A percentile compares a stretch with the other conserved stretches of the same genome.
phyloP scores from a whole-genome alignment of 176 grass and related monocot species.

The Musa troglodytarum region DNA sequence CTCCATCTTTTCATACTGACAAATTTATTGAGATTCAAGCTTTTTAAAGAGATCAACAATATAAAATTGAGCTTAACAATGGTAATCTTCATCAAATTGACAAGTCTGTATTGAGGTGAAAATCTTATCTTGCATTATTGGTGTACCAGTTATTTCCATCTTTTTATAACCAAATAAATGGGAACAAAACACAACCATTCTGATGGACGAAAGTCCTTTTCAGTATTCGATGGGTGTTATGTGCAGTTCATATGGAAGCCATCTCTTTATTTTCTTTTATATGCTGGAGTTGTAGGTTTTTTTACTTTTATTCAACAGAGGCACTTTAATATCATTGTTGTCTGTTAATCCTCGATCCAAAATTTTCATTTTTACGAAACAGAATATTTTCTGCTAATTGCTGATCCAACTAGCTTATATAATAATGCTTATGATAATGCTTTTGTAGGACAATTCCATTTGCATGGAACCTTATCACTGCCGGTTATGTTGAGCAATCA shows the following conservation, averaged over 20 bases:
- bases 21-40: no score
- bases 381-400: no score
- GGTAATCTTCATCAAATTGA: background rate
- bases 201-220: background rate
- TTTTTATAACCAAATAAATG: background rate
- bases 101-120: background rate
- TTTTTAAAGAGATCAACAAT: no score
- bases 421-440: conserved; percentile 6
- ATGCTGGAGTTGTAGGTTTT: background rate
- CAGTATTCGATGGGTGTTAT: background rate
- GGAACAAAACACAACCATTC: background rate
- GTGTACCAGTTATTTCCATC: background rate
- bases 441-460: conserved; percentile 80
- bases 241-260: background rate
- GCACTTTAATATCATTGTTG: background rate
- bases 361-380: no score
- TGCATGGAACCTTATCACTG: conserved; percentile 90
- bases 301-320: background rate
- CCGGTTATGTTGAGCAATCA: conserved; percentile 89
- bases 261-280: background rate
- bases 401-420: background rate
- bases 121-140: background rate
- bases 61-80: background rate
- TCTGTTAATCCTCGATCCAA: background rate
- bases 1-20: no score